phyloP scores from a whole-genome alignment of 116 monocot species.

The Dioscorea cayenensis region DNA sequence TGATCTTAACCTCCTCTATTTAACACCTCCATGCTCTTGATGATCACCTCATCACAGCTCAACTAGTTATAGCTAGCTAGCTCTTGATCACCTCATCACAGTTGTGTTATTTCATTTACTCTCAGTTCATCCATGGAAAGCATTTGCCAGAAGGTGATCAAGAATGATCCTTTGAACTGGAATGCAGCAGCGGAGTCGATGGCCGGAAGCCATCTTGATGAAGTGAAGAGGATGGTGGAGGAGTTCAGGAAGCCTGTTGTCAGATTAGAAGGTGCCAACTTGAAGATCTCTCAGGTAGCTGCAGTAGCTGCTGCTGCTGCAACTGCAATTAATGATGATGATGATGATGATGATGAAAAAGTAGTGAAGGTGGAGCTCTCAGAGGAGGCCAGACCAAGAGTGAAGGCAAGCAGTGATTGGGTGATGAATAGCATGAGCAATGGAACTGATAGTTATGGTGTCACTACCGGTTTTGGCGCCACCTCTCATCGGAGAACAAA shows the following conservation, averaged over 20 bases:
- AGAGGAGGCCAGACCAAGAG: conserved; percentile 36
- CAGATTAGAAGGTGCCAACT: conserved; percentile 33
- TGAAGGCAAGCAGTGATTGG: conserved; percentile 65
- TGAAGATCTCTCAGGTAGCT: conserved; percentile 50
- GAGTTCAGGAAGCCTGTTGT: conserved; percentile 35
- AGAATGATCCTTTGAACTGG: conserved; percentile 60
- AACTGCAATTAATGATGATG: background rate
- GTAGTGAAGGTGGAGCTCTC: conserved; percentile 36
- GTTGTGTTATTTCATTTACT: too few species aligned
- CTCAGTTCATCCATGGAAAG: too few species aligned
- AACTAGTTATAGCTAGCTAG: too few species aligned
- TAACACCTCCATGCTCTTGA: too few species aligned
- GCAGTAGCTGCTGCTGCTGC: conserved; percentile 32
- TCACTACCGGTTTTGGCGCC: conserved; percentile 63
- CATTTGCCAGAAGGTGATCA: conserved; percentile 1
- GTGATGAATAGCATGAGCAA: conserved; percentile 50
- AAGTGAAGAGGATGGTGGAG: conserved; percentile 55
- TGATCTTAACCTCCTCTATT: too few species aligned
- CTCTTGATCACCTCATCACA: too few species aligned
- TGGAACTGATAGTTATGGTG: conserved; percentile 62
- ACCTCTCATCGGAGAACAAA: conserved; percentile 55
- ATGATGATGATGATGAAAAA: background rate
- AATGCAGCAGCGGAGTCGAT: conserved; percentile 21
- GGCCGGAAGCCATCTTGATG: conserved; percentile 56
- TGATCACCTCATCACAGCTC: too few species aligned